phyloP scores from a whole-genome alignment of 441 rosid genomes.

The Corymbia citriodora region DNA sequence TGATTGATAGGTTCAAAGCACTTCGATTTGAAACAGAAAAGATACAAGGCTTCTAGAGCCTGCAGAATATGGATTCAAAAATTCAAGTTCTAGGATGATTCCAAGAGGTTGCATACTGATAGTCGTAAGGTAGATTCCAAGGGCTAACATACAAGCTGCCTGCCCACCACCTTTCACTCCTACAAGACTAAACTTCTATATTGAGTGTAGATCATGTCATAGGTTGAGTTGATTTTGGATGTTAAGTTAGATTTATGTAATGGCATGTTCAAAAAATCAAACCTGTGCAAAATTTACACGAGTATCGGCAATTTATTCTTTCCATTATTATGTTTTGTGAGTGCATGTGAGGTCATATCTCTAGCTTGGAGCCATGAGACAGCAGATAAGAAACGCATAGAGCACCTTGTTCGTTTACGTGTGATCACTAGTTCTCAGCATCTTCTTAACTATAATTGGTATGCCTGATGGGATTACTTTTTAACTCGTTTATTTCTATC shows the following conservation, averaged over 20 bases:
- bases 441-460: not conserved
- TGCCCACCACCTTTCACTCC: not conserved
- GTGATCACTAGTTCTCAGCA: not conserved
- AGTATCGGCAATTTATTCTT: not conserved
- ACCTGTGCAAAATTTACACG: not conserved
- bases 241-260: not conserved
- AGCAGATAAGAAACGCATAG: not conserved
- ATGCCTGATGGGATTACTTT: not conserved
- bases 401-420: not conserved
- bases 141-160: not conserved
- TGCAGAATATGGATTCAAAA: not conserved
- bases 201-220: not conserved
- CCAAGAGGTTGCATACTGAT: not conserved
- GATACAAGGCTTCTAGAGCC: not conserved
- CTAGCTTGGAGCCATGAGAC: not conserved
- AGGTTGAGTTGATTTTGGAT: not conserved
- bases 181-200: not conserved
- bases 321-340: not conserved
- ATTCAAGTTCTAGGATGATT: not conserved
- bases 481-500: slow-evolving; percentile 13
- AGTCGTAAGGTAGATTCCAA: not conserved
- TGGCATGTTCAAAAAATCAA: not conserved
- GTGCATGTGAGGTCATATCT: not conserved
- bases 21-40: not conserved
- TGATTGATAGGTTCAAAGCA: not conserved